Evolutionary conservation across 371 early-diverging fungal genomes (phyloP), one percentile per base, ranked within the genome.

Genomic region (Rhizopus delemar): DNA sequence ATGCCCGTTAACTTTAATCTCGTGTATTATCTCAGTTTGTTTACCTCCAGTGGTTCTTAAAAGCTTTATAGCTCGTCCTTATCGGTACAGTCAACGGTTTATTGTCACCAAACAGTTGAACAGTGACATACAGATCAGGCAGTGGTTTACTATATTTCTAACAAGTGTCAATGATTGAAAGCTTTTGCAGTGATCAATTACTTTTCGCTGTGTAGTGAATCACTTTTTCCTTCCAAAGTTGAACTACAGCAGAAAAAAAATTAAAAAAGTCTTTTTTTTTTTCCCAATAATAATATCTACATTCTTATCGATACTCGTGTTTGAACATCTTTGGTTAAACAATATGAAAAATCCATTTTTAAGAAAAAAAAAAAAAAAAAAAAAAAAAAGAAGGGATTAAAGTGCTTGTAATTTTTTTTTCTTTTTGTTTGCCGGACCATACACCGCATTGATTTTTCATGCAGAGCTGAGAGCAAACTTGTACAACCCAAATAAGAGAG

Each of bases 31-130:
- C 39, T 32, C 13, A 3, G 45, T 57, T 22, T 34, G 33, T 59
- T 56, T 73, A 85, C 86, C 66, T 69, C 71, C 80, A 79, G 43
- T 80, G 78, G 53, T 68, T 78, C 22, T 71, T 74, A 70, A 87
- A 86, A 0, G 81, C 66, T 57, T 86, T 85, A 57, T 87, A 86
- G 6, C 80, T 75, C 5, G 93, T 92, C 43, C 85, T 80, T 5
- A 89, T 76, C 35, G 91, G 86, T 8, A 87, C 71, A 0, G 89
- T 85, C 57, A 93, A 57, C 3, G 90, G 88, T 56, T 90, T 86
- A 66, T 90, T 87, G 39, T 89, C 90, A n/a, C 90, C 86, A 70
- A 75, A 89, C 5, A 92, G 68, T 62, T 92, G 92, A 34, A 86
- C 88, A 4, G 85, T 86, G 1, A 90, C 80, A 68, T 83, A 91